Percentiles rank a stretch among this genome's conserved stretches.
Conservation (phyloP, 2,329 filamentous ascomycete genomes). For the Colletotrichum melonis region DNA sequence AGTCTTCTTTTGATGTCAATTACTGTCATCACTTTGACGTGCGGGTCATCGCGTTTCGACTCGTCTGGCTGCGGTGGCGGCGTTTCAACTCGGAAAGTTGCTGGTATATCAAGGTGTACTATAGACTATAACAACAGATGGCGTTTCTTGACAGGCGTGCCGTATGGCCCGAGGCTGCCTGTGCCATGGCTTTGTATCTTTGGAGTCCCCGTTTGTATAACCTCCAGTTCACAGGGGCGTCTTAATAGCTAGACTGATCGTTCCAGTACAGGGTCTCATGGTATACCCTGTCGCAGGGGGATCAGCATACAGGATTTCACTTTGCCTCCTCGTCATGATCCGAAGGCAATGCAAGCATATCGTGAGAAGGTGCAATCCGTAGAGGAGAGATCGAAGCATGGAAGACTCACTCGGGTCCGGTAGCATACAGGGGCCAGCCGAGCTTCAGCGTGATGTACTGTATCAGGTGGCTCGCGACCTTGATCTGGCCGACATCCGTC, state of each 20-base stretch:
- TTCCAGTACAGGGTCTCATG: conserved; percentile 66
- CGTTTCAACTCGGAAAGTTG: conserved; percentile 27
- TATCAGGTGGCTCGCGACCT: conserved; percentile 69
- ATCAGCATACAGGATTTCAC: conserved; percentile 17
- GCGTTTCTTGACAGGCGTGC: conserved; percentile 28
- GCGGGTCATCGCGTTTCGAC: conserved; percentile 29
- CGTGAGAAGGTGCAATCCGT: background rate
- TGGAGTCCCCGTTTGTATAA: conserved; percentile 1
- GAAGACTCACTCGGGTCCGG: conserved; percentile 62
- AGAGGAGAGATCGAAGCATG: conserved; percentile 37
- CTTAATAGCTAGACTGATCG: conserved; percentile 56
- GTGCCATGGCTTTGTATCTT: conserved; percentile 1
- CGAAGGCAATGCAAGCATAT: conserved; percentile 9
- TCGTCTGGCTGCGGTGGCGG: conserved; percentile 18
- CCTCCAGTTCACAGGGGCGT: background rate
- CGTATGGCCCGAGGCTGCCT: background rate
- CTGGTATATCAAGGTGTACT: conserved; percentile 17
- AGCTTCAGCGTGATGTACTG: conserved; percentile 68
- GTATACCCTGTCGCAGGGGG: conserved; percentile 43
- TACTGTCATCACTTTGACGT: conserved; percentile 18
- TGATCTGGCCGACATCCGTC: conserved; percentile 71
- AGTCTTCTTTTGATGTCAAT: conserved; percentile 13
- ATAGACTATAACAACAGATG: conserved; percentile 26
- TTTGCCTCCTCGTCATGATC: background rate
- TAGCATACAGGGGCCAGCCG: conserved; percentile 66